Evolutionary conservation across 2,329 filamentous ascomycete species (phyloP).

Genomic region (Metarhizium guizhouense): DNA sequence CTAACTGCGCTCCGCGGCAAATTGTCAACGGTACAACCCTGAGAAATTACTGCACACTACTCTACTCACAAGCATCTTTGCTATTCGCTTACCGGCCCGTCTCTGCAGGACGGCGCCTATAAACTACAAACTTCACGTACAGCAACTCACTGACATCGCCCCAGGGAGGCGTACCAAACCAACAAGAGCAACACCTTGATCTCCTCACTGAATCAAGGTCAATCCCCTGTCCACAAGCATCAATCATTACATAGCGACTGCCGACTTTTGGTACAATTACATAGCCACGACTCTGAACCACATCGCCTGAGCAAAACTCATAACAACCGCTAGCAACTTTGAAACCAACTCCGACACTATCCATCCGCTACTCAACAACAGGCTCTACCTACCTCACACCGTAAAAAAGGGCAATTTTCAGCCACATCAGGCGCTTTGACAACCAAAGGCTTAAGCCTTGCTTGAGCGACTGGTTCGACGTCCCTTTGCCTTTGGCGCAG

Average conservation of each 20-base stretch:
- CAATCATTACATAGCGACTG: too few relatives aligned
- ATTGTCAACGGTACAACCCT: background rate
- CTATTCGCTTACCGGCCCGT: too few relatives aligned
- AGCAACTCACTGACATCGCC: too few relatives aligned
- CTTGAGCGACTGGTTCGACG: constrained; percentile 13
- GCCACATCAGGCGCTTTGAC: background rate
- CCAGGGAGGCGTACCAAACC: too few relatives aligned
- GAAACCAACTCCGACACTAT: background rate
- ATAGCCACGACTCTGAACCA: background rate
- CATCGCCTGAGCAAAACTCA: background rate
- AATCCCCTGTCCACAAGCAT: too few relatives aligned
- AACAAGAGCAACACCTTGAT: too few relatives aligned
- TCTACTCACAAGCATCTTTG: too few relatives aligned
- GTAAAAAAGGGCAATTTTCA: background rate
- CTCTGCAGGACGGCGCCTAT: too few relatives aligned
- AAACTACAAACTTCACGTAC: too few relatives aligned
- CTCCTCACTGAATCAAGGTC: too few relatives aligned
- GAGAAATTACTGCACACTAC: too few relatives aligned
- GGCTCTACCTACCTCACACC: background rate
- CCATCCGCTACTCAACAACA: background rate
- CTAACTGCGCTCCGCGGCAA: too few relatives aligned
- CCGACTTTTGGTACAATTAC: background rate
- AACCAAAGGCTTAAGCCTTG: constrained; percentile 10
- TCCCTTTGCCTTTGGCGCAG: constrained; percentile 19
- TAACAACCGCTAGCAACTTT: background rate